phyloP scores from a whole-genome alignment of 345 rosid genomes.

The Salix dunnii region DNA sequence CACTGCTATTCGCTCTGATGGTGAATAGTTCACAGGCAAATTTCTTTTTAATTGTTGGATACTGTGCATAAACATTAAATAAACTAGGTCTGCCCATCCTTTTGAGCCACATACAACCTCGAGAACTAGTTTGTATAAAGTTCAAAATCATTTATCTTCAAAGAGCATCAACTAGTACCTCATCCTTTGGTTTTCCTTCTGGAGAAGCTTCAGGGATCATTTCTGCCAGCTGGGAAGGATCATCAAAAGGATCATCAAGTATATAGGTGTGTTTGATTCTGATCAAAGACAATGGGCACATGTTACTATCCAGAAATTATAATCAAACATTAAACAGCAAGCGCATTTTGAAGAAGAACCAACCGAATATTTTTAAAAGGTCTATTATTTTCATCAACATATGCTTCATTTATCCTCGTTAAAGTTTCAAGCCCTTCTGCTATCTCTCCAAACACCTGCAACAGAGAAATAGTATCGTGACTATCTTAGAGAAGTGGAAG shows the following conservation, averaged over 20 bases:
- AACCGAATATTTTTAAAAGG: slow-evolving; percentile 80
- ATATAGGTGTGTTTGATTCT: slow-evolving; percentile 81
- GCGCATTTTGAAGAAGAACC: neutral
- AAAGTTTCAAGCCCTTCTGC: slow-evolving; percentile 88
- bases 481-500: neutral
- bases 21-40: too few species aligned
- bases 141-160: neutral
- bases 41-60: too few species aligned
- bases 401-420: slow-evolving; percentile 85
- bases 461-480: neutral
- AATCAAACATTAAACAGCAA: neutral
- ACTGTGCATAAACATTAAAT: too few species aligned
- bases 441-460: slow-evolving; percentile 88
- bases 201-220: slow-evolving; percentile 89
- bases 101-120: too few species aligned
- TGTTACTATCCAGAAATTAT: neutral
- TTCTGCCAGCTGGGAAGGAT: slow-evolving; percentile 67
- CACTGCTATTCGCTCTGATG: too few species aligned
- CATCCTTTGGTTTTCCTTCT: slow-evolving; percentile 90
- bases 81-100: too few species aligned
- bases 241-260: slow-evolving; percentile 90
- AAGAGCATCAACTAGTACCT: slow-evolving; percentile 35
- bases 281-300: slow-evolving; percentile 12
- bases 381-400: slow-evolving; percentile 71
- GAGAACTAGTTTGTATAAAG: too few species aligned